Evolutionary conservation across 2,329 filamentous ascomycete genomes (phyloP).

Genomic region (Diaporthe humulicola): DNA sequence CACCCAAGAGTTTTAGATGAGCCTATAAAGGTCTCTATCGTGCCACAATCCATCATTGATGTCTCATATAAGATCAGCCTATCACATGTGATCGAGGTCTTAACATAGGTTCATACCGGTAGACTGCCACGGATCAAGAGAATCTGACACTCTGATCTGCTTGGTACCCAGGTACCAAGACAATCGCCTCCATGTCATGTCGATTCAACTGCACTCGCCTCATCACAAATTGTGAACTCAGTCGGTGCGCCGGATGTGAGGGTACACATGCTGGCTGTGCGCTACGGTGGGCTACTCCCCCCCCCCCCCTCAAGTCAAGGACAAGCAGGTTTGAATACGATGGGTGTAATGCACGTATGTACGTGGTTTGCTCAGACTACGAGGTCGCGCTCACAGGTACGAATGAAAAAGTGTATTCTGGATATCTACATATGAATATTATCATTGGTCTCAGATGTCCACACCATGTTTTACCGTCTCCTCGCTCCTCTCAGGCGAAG

Average conservation of each 20-base stretch:
- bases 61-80: background rate
- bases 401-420: background rate
- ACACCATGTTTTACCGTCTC: background rate
- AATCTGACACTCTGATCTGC: background rate
- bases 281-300: no score
- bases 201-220: background rate
- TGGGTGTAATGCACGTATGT: background rate
- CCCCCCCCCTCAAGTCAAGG: background rate
- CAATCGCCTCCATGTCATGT: background rate
- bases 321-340: background rate
- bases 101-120: background rate
- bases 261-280: background rate
- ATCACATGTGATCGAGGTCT: background rate
- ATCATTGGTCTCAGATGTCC: background rate
- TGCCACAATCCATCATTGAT: background rate
- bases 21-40: background rate
- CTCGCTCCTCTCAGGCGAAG: background rate
- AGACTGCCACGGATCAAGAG: background rate
- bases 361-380: background rate
- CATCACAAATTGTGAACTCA: background rate
- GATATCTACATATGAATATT: constrained; percentile 8
- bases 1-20: background rate
- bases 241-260: background rate
- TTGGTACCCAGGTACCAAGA: background rate
- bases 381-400: background rate